Base-by-base conservation (phyloP, 2,329 filamentous ascomycete genomes). In the Beauveria rudraprayagi region DNA sequence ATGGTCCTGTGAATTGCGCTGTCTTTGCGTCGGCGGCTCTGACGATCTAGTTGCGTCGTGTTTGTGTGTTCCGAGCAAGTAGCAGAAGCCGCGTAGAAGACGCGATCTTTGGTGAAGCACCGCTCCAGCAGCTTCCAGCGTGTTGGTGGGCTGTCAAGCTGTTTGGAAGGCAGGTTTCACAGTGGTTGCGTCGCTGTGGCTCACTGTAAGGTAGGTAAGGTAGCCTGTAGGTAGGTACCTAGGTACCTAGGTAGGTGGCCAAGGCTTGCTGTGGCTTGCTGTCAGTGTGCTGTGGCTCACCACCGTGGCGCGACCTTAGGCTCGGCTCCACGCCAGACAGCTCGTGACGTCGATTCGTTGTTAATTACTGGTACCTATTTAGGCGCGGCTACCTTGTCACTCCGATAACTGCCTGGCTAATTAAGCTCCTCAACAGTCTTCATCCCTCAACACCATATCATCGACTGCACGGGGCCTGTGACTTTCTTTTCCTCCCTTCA, bases 261-360 rank as follows among this genome's bases (percentile, higher is more conserved):
- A 30, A 9, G 28, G 28, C 28, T 30, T 30, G 9, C 30, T 30
- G 26, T 17, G 26, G 24, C 24, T 28, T n/a, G 34, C 34, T 50
- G 14, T 17, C 24, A 26, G 47, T 53, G 3, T 8, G 24, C 43
- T 58, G 55, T 58, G 56, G 56, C 56, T 52, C 26, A 22, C n/a
- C 26, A 4, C 24, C 53, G 56, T 61, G 59, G 59, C 43, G 43
- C 51, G 51, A 61, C 22, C 59, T 61, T 17, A 8, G 16, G 17
- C 51, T 24, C 37, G 24, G 52, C 58, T 53, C 51, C 56, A 46
- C 52, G 58, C 61, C 61, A 58, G 5, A 37, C 53, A 58, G 63
- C 63, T 61, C 63, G 63, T 64, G 58, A 64, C 63, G 63, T 72
- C 71, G 70, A 68, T 70, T 34, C 10, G 30, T 34, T 10, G 30